Evolutionary conservation across 306 rosid species (phyloP), one percentile per base, ranked within the genome.

Genomic region (Vicia sativa): DNA sequence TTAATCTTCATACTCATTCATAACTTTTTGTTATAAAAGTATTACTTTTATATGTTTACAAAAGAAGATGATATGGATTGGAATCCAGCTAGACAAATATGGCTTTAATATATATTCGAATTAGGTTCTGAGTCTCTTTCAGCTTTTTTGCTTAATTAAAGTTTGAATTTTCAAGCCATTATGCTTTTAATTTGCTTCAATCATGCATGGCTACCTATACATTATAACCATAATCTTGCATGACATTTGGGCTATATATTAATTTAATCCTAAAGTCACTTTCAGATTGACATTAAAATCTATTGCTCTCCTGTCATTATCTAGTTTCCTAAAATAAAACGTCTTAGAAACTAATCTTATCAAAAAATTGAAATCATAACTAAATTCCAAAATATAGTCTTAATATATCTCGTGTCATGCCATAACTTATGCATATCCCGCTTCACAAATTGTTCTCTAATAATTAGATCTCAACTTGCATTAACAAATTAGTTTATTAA

Each of bases 21-120:
- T 21, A 21, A 21, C 23, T 21, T 21, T 6, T 45, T 34, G 7
- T 29, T 10, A 35, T 23, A 4, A 38, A 23, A 29, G 0, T 12
- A 49, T 5, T 1, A 55, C 10, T 11, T 9, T 28, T 11, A 18
- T 18, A 31, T 31, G 37, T 31, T n/a, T n/a, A n/a, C n/a, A 1
- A 9, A 19, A 16, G 48, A 15, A 48, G 0, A 12, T 35, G 34
- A 16, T 29, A 16, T 37, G 35, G 34, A 2, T 37, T 65, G 78
- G 61, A 53, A 21, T 57, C 66, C 73, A 74, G 78, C 78, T 74
- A 65, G n/a, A 56, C 45, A 41, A 11, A 25, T 23, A 4, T 63
- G 25, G 50, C 57, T 73, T 73, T 62, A 62, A 62, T 72, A 37
- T 46, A 44, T 60, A 44, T n/a, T 74, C 50, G 26, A 26, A 39